Percentiles rank a stretch among this genome's conserved stretches.
Evolutionary conservation across 345 rosid species (phyloP).

Genomic region (Gynandropsis gynandra): DNA sequence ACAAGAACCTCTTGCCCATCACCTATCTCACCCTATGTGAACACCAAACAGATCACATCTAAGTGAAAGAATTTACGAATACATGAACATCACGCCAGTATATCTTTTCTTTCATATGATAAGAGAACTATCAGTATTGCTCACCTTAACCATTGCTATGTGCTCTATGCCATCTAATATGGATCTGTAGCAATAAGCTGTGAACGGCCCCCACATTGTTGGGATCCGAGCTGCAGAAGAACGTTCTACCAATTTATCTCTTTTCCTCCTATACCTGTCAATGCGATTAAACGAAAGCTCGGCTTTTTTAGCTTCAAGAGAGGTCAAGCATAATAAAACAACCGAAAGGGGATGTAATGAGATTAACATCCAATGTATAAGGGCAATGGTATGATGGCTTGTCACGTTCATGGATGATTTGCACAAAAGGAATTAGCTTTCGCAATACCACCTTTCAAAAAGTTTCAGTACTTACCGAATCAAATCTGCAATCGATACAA

Average conservation of each 20-base stretch:
- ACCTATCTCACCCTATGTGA: conserved; percentile 60
- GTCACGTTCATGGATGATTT: too few species aligned
- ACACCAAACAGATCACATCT: conserved; percentile 1
- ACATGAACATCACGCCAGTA: too few species aligned
- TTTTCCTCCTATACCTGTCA: conserved; percentile 77
- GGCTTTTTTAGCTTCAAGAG: conserved; percentile 10
- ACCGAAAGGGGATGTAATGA: too few species aligned
- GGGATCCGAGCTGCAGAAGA: conserved; percentile 78
- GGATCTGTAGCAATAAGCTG: conserved; percentile 68
- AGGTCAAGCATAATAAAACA: too few species aligned
- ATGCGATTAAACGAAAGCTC: not conserved
- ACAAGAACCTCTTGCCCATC: conserved; percentile 76
- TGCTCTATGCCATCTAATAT: conserved; percentile 89
- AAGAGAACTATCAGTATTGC: conserved; percentile 8
- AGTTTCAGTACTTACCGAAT: conserved; percentile 40
- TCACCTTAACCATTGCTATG: conserved; percentile 98
- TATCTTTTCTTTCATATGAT: too few species aligned
- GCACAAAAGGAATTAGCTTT: not conserved
- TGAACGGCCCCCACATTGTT: conserved; percentile 92
- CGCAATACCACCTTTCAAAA: not conserved
- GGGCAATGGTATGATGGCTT: too few species aligned
- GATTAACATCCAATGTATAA: too few species aligned
- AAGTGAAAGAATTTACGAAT: not conserved
- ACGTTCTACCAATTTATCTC: conserved; percentile 66
- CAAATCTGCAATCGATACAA: conserved; percentile 70